Base-by-base conservation (phyloP, 1,139 yeast genomes). In the Spencermartinsiella ligniputridi region DNA sequence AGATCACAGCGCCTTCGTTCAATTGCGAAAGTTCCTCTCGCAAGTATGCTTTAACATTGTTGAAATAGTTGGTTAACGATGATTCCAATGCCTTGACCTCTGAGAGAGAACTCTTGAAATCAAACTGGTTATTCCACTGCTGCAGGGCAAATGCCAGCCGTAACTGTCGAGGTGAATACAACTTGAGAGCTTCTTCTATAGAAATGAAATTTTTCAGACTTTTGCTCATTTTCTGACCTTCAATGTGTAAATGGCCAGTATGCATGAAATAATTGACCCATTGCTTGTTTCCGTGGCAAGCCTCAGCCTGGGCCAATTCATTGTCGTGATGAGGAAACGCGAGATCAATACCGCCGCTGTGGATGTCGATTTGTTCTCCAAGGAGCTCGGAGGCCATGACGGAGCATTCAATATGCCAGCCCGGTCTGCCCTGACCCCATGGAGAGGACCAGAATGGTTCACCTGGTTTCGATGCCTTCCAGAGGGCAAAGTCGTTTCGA, bases 261-360 rank as follows among this genome's bases (percentile, higher is more conserved):
- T 92, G 99, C 68, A 92, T 68, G 67, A 92, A 92, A 66, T 92
- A 92, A 66, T 92, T 90, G 44, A 92, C 88, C 99, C 99, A 92
- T 68, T 94, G 98, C 42, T 78, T 70, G 66, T 86, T 83, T 58
- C 87, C 88, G 64, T 75, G 92, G 64, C 82, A 84, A 3, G 97
- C 98, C 67, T 92, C 99, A 22, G 94, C 78, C 69, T 92, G 99
- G 1, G 99, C 99, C 56, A 92, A 72, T 69, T 92, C 99, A 60
- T 92, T 92, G 67, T 92, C 99, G 67, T 92, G 99, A 64, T 92
- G 99, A n/a, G 99, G 99, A 72, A 92, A 94, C 24, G 97, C 96
- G 60, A 92, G 76, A 67, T 92, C 99, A 49, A 92, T 80, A 53
- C 98, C 99, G 46, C 99, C 98, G 18, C 96, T 83, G 64, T 92